Base-by-base conservation (phyloP, 805 yeast genomes). In the Metschnikowia anglica region DNA sequence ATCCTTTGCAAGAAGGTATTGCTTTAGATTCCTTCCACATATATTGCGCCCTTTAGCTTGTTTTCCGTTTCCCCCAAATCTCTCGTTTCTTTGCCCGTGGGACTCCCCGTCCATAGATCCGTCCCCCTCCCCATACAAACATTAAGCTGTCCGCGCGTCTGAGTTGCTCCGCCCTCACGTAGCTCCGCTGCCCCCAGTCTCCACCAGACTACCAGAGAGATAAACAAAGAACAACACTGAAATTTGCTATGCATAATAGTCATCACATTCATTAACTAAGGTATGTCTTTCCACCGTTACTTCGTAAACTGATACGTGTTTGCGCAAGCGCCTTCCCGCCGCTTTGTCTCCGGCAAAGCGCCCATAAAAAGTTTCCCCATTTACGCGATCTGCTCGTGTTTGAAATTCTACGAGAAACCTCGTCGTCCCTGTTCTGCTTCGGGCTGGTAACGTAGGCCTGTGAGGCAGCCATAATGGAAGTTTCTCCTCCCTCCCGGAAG, bases 161-260 rank as follows among this genome's bases (percentile, higher is more conserved):
- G 15, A 24, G 25, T 35, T 35, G 39, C 39, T 19, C 39, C 39
- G 16, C 32, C 39, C 19, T 35, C 20, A 16, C 18, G 16, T 11
- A 18, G 19, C 24, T 18, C 31, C 39, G 17, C 29, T 18, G 16
- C 15, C 20, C 39, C 26, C 31, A 18, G 19, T 28, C 34, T 7
- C 20, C 13, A n/a, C 9, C 18, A 25, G 11, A 16, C 18, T 15
- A 3, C 11, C 5, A 13, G 28, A 19, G 17, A n/a, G 23, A 19
- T n/a, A 19, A 34, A 9, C 37, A 15, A 29, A n/a, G 23, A 11
- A 20, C 29, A 19, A 23, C 26, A 18, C 28, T 23, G 28, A 23
- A 2, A 13, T 17, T 10, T 15, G 20, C 9, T 13, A 34, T 34
- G 28, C 19, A 23, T 13, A n/a, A 15, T 23, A 10, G 20, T 18